A percentile compares a stretch with the other conserved stretches of the same genome.
These are phyloP conservation scores for Hymenoscyphus scutula DNA, from an alignment of 2,329 filamentous ascomycete genomes.

Conservation along the genomic window DNA sequence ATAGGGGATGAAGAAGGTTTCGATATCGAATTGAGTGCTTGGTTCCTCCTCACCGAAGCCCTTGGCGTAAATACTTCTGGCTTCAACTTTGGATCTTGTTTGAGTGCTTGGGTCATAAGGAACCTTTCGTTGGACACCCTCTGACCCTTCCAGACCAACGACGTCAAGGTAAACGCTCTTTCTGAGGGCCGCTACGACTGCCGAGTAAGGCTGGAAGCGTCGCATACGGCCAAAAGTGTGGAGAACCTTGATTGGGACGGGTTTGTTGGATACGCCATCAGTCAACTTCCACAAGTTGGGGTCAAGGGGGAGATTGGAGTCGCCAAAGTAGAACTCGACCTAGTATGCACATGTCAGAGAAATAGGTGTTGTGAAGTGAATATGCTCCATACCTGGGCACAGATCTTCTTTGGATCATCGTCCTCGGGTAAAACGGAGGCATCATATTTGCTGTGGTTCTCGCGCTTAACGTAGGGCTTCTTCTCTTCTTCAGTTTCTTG, in stretches of 20 bases:
- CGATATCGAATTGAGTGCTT: conserved; percentile 87
- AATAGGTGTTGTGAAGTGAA: conserved; percentile 3
- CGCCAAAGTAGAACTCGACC: conserved; percentile 96
- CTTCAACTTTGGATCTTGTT: conserved; percentile 51
- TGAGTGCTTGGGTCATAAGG: conserved; percentile 62
- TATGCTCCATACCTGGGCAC: conserved; percentile 54
- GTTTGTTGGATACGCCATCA: conserved; percentile 75
- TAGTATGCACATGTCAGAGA: conserved; percentile 38
- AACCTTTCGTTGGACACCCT: conserved; percentile 74
- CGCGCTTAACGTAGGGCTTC: conserved; percentile 29
- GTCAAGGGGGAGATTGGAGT: conserved; percentile 85
- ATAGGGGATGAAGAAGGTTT: conserved; percentile 82
- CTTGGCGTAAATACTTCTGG: conserved; percentile 82
- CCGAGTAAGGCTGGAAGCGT: conserved; percentile 78
- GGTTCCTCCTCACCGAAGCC: conserved; percentile 85
- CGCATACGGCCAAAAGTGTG: conserved; percentile 94
- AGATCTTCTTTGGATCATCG: conserved; percentile 63
- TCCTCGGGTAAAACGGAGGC: conserved; percentile 54
- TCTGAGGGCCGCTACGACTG: conserved; percentile 79
- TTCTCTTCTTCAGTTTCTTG: conserved; percentile 12
- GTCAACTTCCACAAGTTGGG: conserved; percentile 80
- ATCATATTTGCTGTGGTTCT: conserved; percentile 54
- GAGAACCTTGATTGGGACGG: conserved; percentile 74
- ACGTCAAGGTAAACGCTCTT: conserved; percentile 72
- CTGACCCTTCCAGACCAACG: conserved; percentile 67